Conservation (phyloP, 2,329 filamentous ascomycete genomes). For the Fusarium humuli region DNA sequence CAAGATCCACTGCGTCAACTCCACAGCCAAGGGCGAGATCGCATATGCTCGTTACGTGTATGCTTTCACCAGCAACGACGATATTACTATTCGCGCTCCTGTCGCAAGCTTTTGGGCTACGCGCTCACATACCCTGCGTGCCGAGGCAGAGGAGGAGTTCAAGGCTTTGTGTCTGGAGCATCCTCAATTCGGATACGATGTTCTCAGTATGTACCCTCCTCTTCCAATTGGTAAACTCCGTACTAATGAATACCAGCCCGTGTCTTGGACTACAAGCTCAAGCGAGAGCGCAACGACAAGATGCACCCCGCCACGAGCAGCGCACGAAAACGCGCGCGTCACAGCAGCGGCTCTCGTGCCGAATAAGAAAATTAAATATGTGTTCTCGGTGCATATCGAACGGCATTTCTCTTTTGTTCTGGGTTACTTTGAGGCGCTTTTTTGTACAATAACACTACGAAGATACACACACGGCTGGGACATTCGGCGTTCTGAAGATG, state of each 20-base stretch:
- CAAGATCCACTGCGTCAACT: slow-evolving; percentile 93
- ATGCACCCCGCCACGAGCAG: slow-evolving; percentile 63
- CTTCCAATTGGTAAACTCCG: accelerated
- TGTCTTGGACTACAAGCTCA: slow-evolving; percentile 74
- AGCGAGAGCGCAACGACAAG: slow-evolving; percentile 71
- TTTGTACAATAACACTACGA: slow-evolving; percentile 5
- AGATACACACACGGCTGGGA: neutral
- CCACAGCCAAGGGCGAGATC: slow-evolving; percentile 89
- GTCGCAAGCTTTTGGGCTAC: slow-evolving; percentile 46
- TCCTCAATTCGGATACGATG: slow-evolving; percentile 92
- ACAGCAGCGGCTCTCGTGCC: slow-evolving; percentile 56
- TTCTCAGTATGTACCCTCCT: slow-evolving; percentile 72
- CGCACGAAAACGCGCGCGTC: slow-evolving; percentile 67
- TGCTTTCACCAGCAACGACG: slow-evolving; percentile 36
- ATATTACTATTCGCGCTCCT: slow-evolving; percentile 40
- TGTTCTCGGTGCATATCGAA: neutral
- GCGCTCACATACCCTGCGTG: slow-evolving; percentile 75
- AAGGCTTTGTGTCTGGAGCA: slow-evolving; percentile 85
- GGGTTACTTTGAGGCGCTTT: slow-evolving; percentile 4
- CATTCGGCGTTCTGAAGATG: neutral
- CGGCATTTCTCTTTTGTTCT: slow-evolving; percentile 14
- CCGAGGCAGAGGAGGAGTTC: slow-evolving; percentile 90
- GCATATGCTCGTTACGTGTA: slow-evolving; percentile 79
- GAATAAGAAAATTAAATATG: neutral
- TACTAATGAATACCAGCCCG: slow-evolving; percentile 59